Conservation (phyloP, 306 rosid species). For the Citrullus amarus region DNA sequence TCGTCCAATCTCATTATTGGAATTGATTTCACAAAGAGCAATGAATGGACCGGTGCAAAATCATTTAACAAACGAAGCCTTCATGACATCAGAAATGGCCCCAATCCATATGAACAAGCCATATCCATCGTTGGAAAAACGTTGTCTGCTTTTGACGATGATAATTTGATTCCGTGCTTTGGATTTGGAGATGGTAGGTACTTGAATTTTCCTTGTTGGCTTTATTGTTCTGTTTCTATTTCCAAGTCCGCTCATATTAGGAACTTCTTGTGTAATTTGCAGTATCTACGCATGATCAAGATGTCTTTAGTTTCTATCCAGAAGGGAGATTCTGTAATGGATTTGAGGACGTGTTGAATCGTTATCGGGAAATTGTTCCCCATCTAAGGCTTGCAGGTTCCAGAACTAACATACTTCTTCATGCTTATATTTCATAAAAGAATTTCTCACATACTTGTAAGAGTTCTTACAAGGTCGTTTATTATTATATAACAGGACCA, state of each 20-base stretch:
- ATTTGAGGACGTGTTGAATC: conserved; percentile 12
- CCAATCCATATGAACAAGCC: conserved; percentile 13
- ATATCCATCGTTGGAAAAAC: conserved; percentile 11
- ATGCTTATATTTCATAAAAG: neutral
- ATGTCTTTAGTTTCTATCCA: conserved; percentile 8
- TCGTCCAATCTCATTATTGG: conserved; percentile 15
- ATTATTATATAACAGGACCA: conserved; percentile 3
- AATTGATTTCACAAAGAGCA: conserved; percentile 13
- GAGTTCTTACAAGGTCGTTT: neutral
- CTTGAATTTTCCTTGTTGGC: neutral
- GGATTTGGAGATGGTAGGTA: conserved; percentile 13
- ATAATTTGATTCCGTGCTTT: conserved; percentile 11
- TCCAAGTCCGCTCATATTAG: neutral
- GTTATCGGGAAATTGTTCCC: conserved; percentile 12
- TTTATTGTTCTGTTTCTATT: neutral
- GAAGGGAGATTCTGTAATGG: conserved; percentile 10
- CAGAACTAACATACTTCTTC: neutral
- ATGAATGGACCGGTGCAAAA: conserved; percentile 11
- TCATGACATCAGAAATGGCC: conserved; percentile 2
- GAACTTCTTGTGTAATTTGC: neutral
- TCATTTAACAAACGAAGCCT: conserved; percentile 8
- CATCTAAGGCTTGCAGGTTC: conserved; percentile 14
- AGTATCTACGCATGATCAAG: conserved; percentile 14
- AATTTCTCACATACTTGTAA: neutral
- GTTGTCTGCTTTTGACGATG: conserved; percentile 9